Evolutionary conservation across 2,329 filamentous ascomycete genomes (phyloP).

Genomic region (Lachnellula arida): DNA sequence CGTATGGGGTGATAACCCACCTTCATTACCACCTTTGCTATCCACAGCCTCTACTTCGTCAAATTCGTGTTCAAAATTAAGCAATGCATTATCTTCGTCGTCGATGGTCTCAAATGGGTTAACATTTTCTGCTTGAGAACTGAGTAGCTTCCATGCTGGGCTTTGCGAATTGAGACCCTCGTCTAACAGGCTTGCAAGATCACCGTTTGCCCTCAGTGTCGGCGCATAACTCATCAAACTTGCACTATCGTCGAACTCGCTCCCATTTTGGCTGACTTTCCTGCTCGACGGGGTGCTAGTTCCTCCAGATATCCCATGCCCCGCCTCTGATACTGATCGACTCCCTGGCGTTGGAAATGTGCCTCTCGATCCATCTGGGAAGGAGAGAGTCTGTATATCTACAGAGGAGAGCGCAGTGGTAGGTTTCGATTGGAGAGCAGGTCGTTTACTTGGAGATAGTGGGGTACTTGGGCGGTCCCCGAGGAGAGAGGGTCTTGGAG

Average conservation of each 20-base stretch:
- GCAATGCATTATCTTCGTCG: conserved; percentile 48
- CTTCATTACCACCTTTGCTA: conserved; percentile 51
- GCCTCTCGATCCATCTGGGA: conserved; percentile 64
- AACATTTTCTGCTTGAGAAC: conserved; percentile 54
- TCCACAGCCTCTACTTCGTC: conserved; percentile 62
- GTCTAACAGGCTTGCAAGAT: conserved; percentile 77
- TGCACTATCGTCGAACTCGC: conserved; percentile 44
- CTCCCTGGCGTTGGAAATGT: conserved; percentile 48
- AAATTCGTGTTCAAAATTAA: conserved; percentile 73
- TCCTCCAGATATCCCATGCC: conserved; percentile 20
- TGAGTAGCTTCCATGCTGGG: conserved; percentile 63
- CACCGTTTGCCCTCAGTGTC: conserved; percentile 52
- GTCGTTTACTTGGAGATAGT: conserved; percentile 29
- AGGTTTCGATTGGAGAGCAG: conserved; percentile 53
- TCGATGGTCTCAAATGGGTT: conserved; percentile 56
- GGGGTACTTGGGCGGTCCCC: conserved; percentile 15
- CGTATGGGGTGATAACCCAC: conserved; percentile 31
- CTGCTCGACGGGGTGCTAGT: conserved; percentile 23
- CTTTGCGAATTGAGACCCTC: conserved; percentile 64
- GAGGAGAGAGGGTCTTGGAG: conserved; percentile 39
- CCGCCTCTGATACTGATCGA: conserved; percentile 28
- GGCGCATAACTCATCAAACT: conserved; percentile 47
- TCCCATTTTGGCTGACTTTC: conserved; percentile 36
- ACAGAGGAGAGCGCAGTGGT: conserved; percentile 82
- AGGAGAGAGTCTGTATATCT: conserved; percentile 72